Conservation (phyloP, 1,284 basidiomycete species). For the Paramarasmius palmivorus region DNA sequence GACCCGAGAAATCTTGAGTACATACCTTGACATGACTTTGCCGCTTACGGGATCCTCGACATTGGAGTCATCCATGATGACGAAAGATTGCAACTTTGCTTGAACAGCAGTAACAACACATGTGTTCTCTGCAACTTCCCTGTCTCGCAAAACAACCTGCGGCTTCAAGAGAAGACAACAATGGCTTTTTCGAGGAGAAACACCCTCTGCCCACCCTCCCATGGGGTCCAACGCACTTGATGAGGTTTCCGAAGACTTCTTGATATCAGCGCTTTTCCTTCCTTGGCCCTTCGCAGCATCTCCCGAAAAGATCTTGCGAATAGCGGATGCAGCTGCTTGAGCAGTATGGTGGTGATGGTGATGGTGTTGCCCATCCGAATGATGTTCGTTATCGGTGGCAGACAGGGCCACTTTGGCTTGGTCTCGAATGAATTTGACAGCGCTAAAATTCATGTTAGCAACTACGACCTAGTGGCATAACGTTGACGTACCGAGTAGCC, state of each 20-base stretch:
- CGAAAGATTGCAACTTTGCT: slow-evolving; percentile 80
- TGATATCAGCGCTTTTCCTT: slow-evolving; percentile 26
- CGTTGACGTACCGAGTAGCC: slow-evolving; percentile 68
- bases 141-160: slow-evolving; percentile 82
- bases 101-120: slow-evolving; percentile 84
- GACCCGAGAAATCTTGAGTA: too few relatives aligned
- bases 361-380: slow-evolving; percentile 32
- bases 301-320: slow-evolving; percentile 61
- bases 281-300: slow-evolving; percentile 49
- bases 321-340: slow-evolving; percentile 59
- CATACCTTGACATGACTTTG: slow-evolving; percentile 84
- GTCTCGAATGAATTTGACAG: slow-evolving; percentile 83
- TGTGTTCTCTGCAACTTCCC: slow-evolving; percentile 59
- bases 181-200: slow-evolving; percentile 69
- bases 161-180: slow-evolving; percentile 89
- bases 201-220: slow-evolving; percentile 70
- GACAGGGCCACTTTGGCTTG: slow-evolving; percentile 57
- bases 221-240: slow-evolving; percentile 54
- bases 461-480: too few relatives aligned
- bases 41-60: slow-evolving; percentile 85
- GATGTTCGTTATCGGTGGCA: slow-evolving; percentile 31
- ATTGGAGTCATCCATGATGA: slow-evolving; percentile 80
- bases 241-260: slow-evolving; percentile 23
- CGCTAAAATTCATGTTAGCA: slow-evolving; percentile 46
- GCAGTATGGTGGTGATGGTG: slow-evolving; percentile 41